Evolutionary conservation across 176 grass and related monocot genomes (phyloP).

Genomic region (Carex pumila): DNA sequence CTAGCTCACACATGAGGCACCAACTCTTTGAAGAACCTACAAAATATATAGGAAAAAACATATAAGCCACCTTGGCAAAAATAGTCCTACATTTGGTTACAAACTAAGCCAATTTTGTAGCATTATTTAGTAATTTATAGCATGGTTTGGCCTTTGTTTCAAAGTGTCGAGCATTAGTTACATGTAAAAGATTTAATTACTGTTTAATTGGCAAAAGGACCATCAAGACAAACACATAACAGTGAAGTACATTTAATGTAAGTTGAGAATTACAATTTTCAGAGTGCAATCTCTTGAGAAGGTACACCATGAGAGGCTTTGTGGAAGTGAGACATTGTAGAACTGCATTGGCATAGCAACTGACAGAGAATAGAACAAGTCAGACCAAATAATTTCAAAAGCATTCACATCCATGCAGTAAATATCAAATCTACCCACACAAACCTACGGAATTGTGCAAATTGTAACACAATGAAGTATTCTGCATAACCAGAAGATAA

Average conservation of each 20-base stretch:
- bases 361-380: slow-evolving; percentile 30
- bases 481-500: not conserved
- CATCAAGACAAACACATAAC: not conserved
- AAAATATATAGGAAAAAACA: slow-evolving; percentile 21
- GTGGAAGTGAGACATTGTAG: slow-evolving; percentile 94
- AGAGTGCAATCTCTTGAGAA: slow-evolving; percentile 89
- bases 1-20: slow-evolving; percentile 99
- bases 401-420: not conserved
- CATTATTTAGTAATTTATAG: not conserved
- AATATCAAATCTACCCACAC: not conserved
- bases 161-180: not conserved
- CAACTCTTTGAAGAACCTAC: slow-evolving; percentile 84
- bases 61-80: not conserved
- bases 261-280: slow-evolving; percentile 80
- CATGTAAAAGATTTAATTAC: not conserved
- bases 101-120: not conserved
- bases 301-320: slow-evolving; percentile 96
- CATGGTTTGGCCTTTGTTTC: not conserved
- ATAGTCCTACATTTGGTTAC: not conserved
- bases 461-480: slow-evolving; percentile 3
- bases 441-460: not conserved
- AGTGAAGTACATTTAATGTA: not conserved
- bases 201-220: not conserved
- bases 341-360: slow-evolving; percentile 99
- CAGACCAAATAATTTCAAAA: slow-evolving; percentile 11